A percentile compares a stretch with the other conserved stretches of the same genome.
Evolutionary conservation across 2,329 filamentous ascomycete genomes (phyloP).

Genomic region (Aureobasidium sp.): DNA sequence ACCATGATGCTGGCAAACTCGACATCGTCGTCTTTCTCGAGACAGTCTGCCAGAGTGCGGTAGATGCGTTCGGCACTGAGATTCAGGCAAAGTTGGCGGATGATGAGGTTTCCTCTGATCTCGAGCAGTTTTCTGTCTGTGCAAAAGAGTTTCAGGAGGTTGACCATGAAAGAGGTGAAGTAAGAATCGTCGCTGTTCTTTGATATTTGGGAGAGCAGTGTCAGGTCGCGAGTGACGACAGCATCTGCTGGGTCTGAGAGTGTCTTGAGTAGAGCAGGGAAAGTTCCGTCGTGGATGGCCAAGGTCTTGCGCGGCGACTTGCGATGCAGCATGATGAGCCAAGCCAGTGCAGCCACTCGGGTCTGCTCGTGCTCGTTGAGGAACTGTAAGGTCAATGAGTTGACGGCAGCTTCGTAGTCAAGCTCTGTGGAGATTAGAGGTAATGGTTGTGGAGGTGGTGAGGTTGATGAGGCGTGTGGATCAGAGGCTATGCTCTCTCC

Average conservation of each 20-base stretch:
- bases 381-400: slow-evolving; percentile 91
- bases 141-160: slow-evolving; percentile 93
- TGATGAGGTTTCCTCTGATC: slow-evolving; percentile 94
- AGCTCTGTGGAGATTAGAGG: slow-evolving; percentile 71
- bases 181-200: slow-evolving; percentile 97
- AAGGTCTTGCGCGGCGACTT: slow-evolving; percentile 91
- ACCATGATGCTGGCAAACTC: slow-evolving; percentile 99
- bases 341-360: slow-evolving; percentile 90
- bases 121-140: slow-evolving; percentile 94
- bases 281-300: slow-evolving; percentile 97
- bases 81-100: slow-evolving; percentile 92
- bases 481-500: neutral
- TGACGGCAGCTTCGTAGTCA: slow-evolving; percentile 97
- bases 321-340: slow-evolving; percentile 97
- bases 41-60: slow-evolving; percentile 92
- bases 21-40: slow-evolving; percentile 97
- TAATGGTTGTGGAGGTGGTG: slow-evolving; percentile 27
- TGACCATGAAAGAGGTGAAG: slow-evolving; percentile 99
- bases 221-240: slow-evolving; percentile 94
- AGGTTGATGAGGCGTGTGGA: neutral
- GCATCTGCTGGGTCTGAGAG: slow-evolving; percentile 95
- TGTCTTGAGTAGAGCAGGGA: slow-evolving; percentile 95
- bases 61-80: slow-evolving; percentile 97
- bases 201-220: slow-evolving; percentile 95
- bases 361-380: slow-evolving; percentile 98